Conservation (phyloP, 1,284 basidiomycete genomes). For the Puccinia novopanici region DNA sequence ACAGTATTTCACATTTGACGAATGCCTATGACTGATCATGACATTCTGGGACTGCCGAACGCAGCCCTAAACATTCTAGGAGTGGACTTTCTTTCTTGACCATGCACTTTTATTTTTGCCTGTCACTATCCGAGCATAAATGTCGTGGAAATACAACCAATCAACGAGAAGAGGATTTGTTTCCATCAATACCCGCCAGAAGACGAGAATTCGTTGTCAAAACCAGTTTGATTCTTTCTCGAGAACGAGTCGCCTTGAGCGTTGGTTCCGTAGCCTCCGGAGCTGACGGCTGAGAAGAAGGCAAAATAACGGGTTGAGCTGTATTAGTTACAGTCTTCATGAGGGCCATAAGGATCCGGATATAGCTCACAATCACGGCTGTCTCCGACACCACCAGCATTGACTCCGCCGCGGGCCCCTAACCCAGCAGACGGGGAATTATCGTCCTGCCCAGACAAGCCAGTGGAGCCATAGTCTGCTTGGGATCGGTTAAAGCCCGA, state of each 20-base stretch:
- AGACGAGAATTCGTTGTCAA: constrained; percentile 27
- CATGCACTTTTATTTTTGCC: no score
- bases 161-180: no score
- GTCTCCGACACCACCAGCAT: constrained; percentile 23
- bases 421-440: neutral
- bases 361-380: constrained; percentile 12
- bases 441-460: neutral
- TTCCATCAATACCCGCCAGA: constrained; percentile 8
- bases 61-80: no score
- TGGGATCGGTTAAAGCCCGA: neutral
- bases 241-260: constrained; percentile 44
- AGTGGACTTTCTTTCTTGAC: no score
- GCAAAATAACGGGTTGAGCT: neutral
- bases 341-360: no score
- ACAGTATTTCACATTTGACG: no score
- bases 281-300: constrained; percentile 26
- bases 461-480: neutral
- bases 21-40: no score
- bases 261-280: constrained; percentile 40
- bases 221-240: constrained; percentile 38
- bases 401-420: constrained; percentile 21
- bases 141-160: no score
- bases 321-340: no score
- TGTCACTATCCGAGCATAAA: no score
- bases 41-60: no score